These are phyloP conservation scores for Colletotrichum phormii DNA, from an alignment of 2,329 filamentous ascomycete genomes.

Conservation along the genomic window DNA sequence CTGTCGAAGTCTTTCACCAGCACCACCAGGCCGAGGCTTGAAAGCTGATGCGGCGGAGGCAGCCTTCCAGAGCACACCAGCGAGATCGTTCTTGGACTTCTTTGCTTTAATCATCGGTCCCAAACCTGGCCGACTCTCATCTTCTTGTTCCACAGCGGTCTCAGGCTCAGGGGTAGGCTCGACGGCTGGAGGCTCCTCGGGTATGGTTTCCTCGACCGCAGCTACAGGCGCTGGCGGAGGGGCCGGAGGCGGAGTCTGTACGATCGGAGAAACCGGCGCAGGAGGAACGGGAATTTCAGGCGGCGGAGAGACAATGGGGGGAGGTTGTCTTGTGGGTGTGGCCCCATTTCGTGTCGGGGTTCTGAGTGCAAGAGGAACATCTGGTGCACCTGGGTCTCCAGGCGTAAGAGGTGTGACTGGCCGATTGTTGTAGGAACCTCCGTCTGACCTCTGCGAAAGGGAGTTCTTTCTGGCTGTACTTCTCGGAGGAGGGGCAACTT, in stretches of 20 bases:
- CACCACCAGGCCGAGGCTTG: conserved; percentile 88
- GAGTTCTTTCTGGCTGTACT: conserved; percentile 61
- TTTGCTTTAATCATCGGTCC: conserved; percentile 93
- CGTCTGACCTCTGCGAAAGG: conserved; percentile 46
- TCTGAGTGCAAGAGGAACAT: conserved; percentile 23
- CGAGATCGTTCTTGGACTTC: conserved; percentile 77
- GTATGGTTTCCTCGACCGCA: conserved; percentile 7
- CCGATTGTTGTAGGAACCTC: conserved; percentile 46
- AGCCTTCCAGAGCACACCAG: conserved; percentile 82
- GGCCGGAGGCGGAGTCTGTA: conserved; percentile 7
- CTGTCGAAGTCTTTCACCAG: conserved; percentile 80
- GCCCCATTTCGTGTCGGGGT: conserved; percentile 30
- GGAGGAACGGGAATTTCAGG: conserved; percentile 25
- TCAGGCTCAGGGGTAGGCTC: conserved; percentile 38
- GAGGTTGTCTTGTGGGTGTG: conserved; percentile 22
- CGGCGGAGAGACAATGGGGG: conserved; percentile 16
- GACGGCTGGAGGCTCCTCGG: conserved; percentile 35
- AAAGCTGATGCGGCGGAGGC: conserved; percentile 76
- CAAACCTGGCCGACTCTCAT: conserved; percentile 75
- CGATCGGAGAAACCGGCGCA: conserved; percentile 26
- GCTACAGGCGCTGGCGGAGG: conserved; percentile 13
- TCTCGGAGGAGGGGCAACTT: conserved; percentile 61
- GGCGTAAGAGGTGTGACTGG: conserved; percentile 40
- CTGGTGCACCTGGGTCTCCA: conserved; percentile 10
- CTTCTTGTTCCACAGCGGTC: conserved; percentile 45